Evolutionary conservation across 257 asterid species (phyloP).

Genomic region (Lavandula angustifolia): DNA sequence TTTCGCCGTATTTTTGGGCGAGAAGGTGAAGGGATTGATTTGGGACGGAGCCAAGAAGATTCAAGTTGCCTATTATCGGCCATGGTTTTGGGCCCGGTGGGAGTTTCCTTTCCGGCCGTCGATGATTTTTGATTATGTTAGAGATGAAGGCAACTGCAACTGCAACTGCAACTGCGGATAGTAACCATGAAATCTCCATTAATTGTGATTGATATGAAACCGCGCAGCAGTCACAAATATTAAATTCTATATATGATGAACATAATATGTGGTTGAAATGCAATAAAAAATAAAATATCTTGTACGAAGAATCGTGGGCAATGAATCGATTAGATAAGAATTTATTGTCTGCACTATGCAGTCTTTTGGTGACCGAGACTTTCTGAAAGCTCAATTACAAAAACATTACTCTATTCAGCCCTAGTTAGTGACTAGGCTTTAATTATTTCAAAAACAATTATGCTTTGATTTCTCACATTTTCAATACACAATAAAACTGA

Average conservation of each 20-base stretch:
- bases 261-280: not conserved
- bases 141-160: not conserved
- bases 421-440: no score
- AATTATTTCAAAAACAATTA: no score
- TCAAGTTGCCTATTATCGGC: constrained; percentile 45
- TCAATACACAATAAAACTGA: no score
- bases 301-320: no score
- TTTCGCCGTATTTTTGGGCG: constrained; percentile 40
- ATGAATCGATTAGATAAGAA: no score
- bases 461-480: no score
- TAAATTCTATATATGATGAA: not conserved
- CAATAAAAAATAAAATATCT: not conserved
- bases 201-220: no score
- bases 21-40: constrained; percentile 37
- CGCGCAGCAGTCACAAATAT: no score
- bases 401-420: no score
- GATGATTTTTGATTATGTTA: not conserved
- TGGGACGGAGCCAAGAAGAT: constrained; percentile 39
- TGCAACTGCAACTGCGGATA: not conserved
- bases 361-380: no score
- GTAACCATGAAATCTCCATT: not conserved
- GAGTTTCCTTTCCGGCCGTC: not conserved
- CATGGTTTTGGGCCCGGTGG: constrained; percentile 51
- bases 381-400: no score
- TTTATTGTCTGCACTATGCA: no score